These are phyloP conservation scores for Metschnikowia aberdeeniae DNA, from an alignment of 805 yeast species.

Conservation along the genomic window DNA sequence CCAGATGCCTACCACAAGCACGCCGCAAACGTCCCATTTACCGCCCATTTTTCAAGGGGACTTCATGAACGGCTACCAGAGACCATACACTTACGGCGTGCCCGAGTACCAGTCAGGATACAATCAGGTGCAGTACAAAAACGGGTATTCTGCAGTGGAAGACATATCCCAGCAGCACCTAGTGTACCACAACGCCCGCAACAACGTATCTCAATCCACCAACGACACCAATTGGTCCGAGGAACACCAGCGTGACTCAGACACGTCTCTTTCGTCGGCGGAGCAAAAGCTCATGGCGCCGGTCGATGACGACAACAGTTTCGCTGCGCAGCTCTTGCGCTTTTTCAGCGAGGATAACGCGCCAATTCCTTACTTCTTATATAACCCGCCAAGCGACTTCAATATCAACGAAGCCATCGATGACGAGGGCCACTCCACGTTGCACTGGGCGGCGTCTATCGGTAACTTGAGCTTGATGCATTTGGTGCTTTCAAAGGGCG, in stretches of 20 bases:
- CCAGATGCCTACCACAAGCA: conserved; percentile 7
- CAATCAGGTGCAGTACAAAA: conserved; percentile 3
- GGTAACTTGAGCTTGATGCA: conserved; percentile 79
- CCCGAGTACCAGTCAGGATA: conserved; percentile 1
- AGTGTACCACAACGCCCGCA: conserved; percentile 12
- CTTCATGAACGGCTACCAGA: conserved; percentile 12
- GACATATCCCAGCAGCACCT: conserved; percentile 13
- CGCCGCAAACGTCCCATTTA: conserved; percentile 8
- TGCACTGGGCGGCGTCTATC: conserved; percentile 98
- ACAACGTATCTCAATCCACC: conserved; percentile 31
- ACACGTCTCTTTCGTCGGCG: conserved; percentile 29
- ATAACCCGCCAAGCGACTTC: conserved; percentile 60
- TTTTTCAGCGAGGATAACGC: conserved; percentile 43
- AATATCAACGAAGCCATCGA: conserved; percentile 78
- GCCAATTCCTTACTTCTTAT: conserved; percentile 59
- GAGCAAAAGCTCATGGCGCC: conserved; percentile 18
- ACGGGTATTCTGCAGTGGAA: conserved; percentile 6
- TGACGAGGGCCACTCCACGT: conserved; percentile 89
- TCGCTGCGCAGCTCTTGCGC: conserved; percentile 37
- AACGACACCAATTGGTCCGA: conserved; percentile 46
- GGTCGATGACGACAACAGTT: conserved; percentile 47
- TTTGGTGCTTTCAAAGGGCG: conserved; percentile 70
- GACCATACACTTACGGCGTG: not conserved
- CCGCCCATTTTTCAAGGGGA: conserved; percentile 24
- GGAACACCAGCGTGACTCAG: conserved; percentile 35